phyloP scores from a whole-genome alignment of 805 yeast species.

The Sugiyamaella marilandica region DNA sequence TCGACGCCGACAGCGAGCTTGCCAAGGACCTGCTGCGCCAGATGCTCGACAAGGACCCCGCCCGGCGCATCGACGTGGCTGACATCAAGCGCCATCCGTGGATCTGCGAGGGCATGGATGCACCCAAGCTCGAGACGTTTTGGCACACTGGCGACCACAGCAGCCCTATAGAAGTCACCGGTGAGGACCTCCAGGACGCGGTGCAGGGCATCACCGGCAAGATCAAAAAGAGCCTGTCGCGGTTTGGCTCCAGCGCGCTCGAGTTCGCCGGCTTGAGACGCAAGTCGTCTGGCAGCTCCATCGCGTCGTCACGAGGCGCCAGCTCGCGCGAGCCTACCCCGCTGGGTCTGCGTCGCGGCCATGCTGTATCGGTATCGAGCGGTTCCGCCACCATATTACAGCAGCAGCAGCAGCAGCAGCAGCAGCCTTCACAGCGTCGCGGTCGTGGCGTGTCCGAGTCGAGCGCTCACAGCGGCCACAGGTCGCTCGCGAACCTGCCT shows the following conservation, averaged over 20 bases:
- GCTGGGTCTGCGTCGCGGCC: constrained; percentile 1
- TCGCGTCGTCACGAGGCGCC: constrained; percentile 2
- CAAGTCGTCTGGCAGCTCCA: constrained; percentile 13
- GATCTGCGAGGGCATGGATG: constrained; percentile 41
- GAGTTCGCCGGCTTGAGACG: constrained; percentile 29
- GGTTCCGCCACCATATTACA: neutral
- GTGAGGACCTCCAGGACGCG: constrained; percentile 69
- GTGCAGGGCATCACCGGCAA: constrained; percentile 76
- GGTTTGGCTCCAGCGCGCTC: constrained; percentile 29
- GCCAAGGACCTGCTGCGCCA: constrained; percentile 53
- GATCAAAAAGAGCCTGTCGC: constrained; percentile 48
- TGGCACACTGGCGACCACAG: constrained; percentile 27
- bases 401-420: no score
- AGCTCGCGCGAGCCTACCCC: constrained; percentile 11
- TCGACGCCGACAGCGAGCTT: constrained; percentile 26
- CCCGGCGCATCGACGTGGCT: constrained; percentile 57
- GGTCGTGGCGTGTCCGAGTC: constrained; percentile 1
- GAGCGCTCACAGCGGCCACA: neutral
- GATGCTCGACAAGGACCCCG: constrained; percentile 67
- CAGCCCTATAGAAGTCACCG: constrained; percentile 53
- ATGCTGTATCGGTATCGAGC: neutral
- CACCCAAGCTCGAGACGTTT: constrained; percentile 29
- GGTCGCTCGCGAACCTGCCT: neutral
- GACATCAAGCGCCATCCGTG: constrained; percentile 80
- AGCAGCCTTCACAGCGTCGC: neutral